phyloP scores from a whole-genome alignment of 768 basidiomycete species.

The Serendipita sp. region DNA sequence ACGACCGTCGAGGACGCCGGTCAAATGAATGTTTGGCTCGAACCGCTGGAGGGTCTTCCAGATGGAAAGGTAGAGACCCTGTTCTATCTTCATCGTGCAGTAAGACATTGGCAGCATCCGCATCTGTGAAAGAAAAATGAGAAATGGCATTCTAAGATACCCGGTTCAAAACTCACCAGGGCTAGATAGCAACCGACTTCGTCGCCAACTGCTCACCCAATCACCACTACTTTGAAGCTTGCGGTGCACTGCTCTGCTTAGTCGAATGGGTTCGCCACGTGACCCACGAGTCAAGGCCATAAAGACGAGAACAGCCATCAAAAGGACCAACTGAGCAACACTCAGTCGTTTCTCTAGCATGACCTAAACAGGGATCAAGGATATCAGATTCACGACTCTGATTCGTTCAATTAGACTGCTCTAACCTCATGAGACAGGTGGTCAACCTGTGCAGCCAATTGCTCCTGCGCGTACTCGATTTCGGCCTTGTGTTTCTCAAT shows the following conservation, averaged over 20 bases:
- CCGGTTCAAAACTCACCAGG: not conserved
- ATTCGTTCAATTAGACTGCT: not conserved
- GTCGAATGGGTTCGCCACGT: constrained; percentile 1
- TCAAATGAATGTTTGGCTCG: not conserved
- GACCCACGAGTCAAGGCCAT: constrained; percentile 75
- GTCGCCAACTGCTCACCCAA: not conserved
- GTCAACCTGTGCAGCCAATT: constrained; percentile 54
- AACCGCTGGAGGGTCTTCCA: not conserved
- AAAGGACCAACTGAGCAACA: constrained; percentile 70
- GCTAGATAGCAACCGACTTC: not conserved
- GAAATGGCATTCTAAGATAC: not conserved
- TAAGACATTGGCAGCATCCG: not conserved
- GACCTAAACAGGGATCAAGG: constrained; percentile 34
- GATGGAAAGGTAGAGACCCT: not conserved
- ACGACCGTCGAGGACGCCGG: not conserved
- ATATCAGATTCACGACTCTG: too few species aligned
- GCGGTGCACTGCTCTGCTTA: not conserved
- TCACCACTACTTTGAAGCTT: not conserved
- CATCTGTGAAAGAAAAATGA: not conserved
- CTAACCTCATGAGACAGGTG: constrained; percentile 67
- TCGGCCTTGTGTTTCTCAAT: constrained; percentile 49
- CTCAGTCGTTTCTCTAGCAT: constrained; percentile 79
- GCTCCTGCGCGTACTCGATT: constrained; percentile 54
- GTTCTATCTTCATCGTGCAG: not conserved
- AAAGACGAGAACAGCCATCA: constrained; percentile 72